Evolutionary conservation across 805 yeast species (phyloP).

Genomic region (Starmerella vaccinii): DNA sequence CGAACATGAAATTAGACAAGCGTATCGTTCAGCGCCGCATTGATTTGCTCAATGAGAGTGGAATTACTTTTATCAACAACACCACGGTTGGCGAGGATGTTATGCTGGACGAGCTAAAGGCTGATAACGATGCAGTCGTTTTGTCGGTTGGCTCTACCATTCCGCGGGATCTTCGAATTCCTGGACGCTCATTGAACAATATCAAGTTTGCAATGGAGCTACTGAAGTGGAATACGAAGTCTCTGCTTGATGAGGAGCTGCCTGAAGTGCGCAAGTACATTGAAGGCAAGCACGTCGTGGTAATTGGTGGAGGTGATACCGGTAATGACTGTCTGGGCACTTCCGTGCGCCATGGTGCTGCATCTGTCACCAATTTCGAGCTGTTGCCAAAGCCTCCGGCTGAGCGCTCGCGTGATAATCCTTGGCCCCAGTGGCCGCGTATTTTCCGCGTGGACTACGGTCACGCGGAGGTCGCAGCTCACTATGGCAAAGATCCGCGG

Average conservation of each 20-base stretch:
- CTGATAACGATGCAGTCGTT: constrained; percentile 68
- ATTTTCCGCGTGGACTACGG: constrained; percentile 97
- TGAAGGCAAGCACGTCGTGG: constrained; percentile 83
- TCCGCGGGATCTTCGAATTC: constrained; percentile 88
- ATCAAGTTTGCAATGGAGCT: constrained; percentile 93
- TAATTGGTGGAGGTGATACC: constrained; percentile 99
- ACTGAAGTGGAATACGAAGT: constrained; percentile 78
- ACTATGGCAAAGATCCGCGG: constrained; percentile 95
- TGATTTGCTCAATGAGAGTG: constrained; percentile 82
- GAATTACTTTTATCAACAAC: constrained; percentile 65
- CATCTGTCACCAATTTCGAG: constrained; percentile 88
- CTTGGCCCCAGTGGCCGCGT: constrained; percentile 99
- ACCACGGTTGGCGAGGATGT: constrained; percentile 80
- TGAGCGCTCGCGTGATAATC: constrained; percentile 82
- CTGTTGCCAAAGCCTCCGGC: constrained; percentile 85
- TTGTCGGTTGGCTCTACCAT: constrained; percentile 92
- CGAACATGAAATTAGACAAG: constrained; percentile 96
- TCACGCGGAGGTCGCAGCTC: constrained; percentile 87
- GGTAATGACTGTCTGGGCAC: constrained; percentile 99
- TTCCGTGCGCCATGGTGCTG: constrained; percentile 92
- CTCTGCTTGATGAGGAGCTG: constrained; percentile 69
- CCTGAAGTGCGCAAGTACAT: constrained; percentile 62
- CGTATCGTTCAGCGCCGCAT: constrained; percentile 85
- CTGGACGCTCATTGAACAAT: constrained; percentile 83
- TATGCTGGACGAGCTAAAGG: constrained; percentile 56